Percentiles rank a stretch among this genome's conserved stretches.
These are phyloP conservation scores for Davidsoniella australis DNA, from an alignment of 2,329 filamentous ascomycete genomes.

Conservation along the genomic window DNA sequence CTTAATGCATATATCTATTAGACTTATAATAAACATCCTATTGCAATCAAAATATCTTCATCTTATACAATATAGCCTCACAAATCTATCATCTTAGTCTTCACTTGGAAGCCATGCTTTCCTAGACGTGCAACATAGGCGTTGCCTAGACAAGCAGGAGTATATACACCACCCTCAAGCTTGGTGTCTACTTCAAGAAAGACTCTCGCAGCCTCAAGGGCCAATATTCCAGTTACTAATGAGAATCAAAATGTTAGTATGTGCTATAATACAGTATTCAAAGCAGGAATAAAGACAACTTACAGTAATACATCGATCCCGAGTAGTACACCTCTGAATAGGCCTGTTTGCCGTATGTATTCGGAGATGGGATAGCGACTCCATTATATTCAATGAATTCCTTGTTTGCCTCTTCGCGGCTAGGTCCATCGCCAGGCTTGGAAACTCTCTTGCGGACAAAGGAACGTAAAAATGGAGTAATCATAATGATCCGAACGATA, in stretches of 20 bases:
- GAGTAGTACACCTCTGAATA: constrained; percentile 29
- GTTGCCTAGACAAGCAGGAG: constrained; percentile 54
- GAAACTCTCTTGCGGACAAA: constrained; percentile 28
- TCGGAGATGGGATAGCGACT: constrained; percentile 27
- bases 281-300: constrained; percentile 19
- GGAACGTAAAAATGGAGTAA: constrained; percentile 28
- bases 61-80: too few relatives aligned
- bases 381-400: constrained; percentile 48
- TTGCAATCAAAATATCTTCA: not conserved
- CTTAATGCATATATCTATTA: constrained; percentile 13
- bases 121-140: constrained; percentile 46
- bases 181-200: constrained; percentile 45
- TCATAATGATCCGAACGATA: constrained; percentile 27
- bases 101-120: constrained; percentile 44
- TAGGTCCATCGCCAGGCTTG: constrained; percentile 38
- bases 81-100: constrained; percentile 30
- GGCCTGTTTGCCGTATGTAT: constrained; percentile 28
- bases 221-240: constrained; percentile 45
- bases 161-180: constrained; percentile 51
- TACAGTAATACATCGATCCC: constrained; percentile 49
- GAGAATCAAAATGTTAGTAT: not conserved
- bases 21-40: constrained; percentile 4
- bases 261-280: constrained; percentile 8
- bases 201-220: constrained; percentile 47
- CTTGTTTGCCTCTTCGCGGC: constrained; percentile 33